Conservation (phyloP, 2,329 filamentous ascomycete species). For the Amylocarpus encephaloides region DNA sequence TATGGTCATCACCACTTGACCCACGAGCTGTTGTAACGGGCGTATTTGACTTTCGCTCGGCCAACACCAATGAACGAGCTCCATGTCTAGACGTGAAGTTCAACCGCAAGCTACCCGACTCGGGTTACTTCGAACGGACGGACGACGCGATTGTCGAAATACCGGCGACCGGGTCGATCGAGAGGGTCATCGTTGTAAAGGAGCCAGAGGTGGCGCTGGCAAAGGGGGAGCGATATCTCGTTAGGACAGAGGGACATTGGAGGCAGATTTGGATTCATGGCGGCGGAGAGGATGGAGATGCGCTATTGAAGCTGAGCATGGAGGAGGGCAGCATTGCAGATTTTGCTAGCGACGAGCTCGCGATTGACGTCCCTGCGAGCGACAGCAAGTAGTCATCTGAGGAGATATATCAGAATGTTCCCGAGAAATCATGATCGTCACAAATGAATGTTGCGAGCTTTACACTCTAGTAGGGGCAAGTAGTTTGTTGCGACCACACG, state of each 20-base stretch:
- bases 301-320: constrained; percentile 1
- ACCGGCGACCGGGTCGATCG: constrained; percentile 20
- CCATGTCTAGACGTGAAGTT: constrained; percentile 19
- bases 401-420: too few species aligned
- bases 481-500: too few species aligned
- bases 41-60: constrained; percentile 30
- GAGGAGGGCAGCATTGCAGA: constrained; percentile 6
- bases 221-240: constrained; percentile 30
- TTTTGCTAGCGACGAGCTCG: constrained; percentile 13
- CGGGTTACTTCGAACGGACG: constrained; percentile 11
- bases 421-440: too few species aligned
- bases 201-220: constrained; percentile 27
- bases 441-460: too few species aligned
- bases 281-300: background rate
- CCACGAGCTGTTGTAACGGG: constrained; percentile 28
- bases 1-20: constrained; percentile 35
- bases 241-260: constrained; percentile 33
- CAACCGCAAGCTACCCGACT: constrained; percentile 30
- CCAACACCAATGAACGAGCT: constrained; percentile 6
- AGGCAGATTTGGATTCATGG: constrained; percentile 31
- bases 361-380: constrained; percentile 1
- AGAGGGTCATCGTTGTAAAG: constrained; percentile 21
- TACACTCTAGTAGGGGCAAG: too few species aligned
- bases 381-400: too few species aligned
- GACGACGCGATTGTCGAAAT: constrained; percentile 31